Evolutionary conservation across 169 alveolate species (phyloP).

Genomic region (Toxoplasma gondii): DNA sequence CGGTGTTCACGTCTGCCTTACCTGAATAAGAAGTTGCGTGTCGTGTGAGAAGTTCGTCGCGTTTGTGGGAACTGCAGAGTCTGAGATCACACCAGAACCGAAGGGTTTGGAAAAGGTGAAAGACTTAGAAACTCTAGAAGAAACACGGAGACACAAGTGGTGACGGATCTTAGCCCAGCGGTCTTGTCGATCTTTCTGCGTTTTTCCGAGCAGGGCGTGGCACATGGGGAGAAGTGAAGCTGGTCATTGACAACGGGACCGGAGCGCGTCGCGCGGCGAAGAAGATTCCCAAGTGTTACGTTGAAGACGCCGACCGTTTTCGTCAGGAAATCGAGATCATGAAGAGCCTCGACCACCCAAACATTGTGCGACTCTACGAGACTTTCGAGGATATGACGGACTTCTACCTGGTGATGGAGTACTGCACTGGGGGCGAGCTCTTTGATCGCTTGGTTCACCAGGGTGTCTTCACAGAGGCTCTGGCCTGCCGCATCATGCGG

Average conservation of each 20-base stretch:
- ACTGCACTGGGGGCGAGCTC: slow-evolving; percentile 92
- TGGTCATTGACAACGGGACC: slow-evolving; percentile 74
- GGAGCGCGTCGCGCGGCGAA: slow-evolving; percentile 79
- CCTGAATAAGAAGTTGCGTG: too few species aligned
- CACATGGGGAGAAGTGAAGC: slow-evolving; percentile 80
- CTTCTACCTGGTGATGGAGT: slow-evolving; percentile 90
- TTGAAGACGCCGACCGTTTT: slow-evolving; percentile 76
- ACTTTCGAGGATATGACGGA: slow-evolving; percentile 84
- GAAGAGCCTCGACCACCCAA: slow-evolving; percentile 94
- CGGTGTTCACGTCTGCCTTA: too few species aligned
- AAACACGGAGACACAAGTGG: neutral
- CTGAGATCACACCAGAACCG: too few species aligned
- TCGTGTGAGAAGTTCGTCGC: too few species aligned
- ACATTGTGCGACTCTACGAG: slow-evolving; percentile 92
- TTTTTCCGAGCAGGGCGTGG: slow-evolving; percentile 73
- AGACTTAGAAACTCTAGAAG: neutral
- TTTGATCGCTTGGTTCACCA: slow-evolving; percentile 86
- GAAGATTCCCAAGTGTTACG: slow-evolving; percentile 77
- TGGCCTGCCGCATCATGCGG: slow-evolving; percentile 89
- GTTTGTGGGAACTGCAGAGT: too few species aligned
- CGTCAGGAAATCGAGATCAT: slow-evolving; percentile 89
- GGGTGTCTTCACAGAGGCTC: slow-evolving; percentile 85
- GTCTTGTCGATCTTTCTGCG: neutral
- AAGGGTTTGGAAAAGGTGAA: neutral
- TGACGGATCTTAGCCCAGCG: neutral